These are phyloP conservation scores for Vicia sativa DNA, from an alignment of 306 rosid genomes.

Conservation along the genomic window DNA sequence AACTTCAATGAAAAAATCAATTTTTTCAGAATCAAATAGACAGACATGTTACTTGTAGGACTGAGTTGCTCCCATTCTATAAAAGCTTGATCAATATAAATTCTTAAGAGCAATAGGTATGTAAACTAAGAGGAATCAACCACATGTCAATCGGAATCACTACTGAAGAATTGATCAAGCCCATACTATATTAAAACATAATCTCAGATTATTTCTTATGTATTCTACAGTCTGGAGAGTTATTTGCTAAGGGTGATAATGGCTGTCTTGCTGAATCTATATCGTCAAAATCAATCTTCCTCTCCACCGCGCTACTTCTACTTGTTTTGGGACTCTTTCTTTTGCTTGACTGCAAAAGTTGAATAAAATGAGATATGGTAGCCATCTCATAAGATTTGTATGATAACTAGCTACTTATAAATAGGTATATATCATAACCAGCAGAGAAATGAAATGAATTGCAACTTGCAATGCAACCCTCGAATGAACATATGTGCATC, in stretches of 20 bases:
- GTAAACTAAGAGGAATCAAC: neutral
- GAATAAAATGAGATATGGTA: slow-evolving; percentile 8
- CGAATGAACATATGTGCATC: neutral
- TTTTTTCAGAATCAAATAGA: neutral
- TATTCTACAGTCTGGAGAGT: slow-evolving; percentile 72
- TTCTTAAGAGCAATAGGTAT: slow-evolving; percentile 36
- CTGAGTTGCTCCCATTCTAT: slow-evolving; percentile 36
- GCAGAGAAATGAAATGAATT: neutral
- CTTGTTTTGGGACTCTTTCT: slow-evolving; percentile 63
- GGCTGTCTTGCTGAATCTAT: slow-evolving; percentile 64
- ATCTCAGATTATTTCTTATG: slow-evolving; percentile 46
- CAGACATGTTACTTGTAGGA: slow-evolving; percentile 2
- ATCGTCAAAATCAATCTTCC: slow-evolving; percentile 64
- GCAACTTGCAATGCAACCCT: slow-evolving; percentile 13
- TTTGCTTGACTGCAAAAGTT: slow-evolving; percentile 78
- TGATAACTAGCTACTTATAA: slow-evolving; percentile 1
- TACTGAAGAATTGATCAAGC: neutral
- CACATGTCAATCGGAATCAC: slow-evolving; percentile 28
- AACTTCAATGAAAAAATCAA: slow-evolving; percentile 5
- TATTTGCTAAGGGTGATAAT: slow-evolving; percentile 69
- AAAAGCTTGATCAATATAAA: slow-evolving; percentile 24
- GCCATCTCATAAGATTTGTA: neutral
- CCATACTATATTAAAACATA: slow-evolving; percentile 10
- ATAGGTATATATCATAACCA: slow-evolving; percentile 6
- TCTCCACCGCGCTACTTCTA: slow-evolving; percentile 61